phyloP scores from a whole-genome alignment of 306 rosid genomes.

The Lathyrus aphaca region DNA sequence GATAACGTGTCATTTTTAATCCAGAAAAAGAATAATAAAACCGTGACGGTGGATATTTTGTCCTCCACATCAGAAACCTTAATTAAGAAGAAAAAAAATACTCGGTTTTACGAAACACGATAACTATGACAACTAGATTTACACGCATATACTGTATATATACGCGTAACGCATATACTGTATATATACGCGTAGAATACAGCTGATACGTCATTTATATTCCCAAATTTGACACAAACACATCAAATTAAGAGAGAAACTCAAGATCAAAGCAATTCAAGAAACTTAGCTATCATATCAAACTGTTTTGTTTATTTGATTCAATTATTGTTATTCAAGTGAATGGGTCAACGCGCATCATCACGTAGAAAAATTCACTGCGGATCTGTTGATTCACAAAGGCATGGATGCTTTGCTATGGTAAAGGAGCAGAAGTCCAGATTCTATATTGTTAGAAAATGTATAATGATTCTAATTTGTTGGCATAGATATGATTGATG shows the following conservation, averaged over 20 bases:
- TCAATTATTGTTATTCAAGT: neutral
- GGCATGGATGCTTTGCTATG: slow-evolving; percentile 40
- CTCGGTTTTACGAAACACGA: slow-evolving; percentile 4
- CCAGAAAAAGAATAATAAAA: neutral
- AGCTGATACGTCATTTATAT: no score
- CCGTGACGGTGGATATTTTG: no score
- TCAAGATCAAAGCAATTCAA: slow-evolving; percentile 18
- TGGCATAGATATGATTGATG: slow-evolving; percentile 48
- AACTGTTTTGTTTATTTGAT: neutral
- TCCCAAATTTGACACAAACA: no score
- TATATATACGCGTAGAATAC: no score
- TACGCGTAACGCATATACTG: neutral
- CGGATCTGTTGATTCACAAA: slow-evolving; percentile 22
- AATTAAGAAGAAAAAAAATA: neutral
- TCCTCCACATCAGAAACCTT: neutral
- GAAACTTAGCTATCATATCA: neutral
- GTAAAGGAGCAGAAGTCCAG: slow-evolving; percentile 46
- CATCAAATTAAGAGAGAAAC: neutral
- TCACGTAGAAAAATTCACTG: slow-evolving; percentile 31
- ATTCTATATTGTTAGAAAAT: slow-evolving; percentile 51
- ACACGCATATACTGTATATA: slow-evolving; percentile 6
- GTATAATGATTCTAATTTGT: slow-evolving; percentile 42
- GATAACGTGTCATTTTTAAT: neutral
- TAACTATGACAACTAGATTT: neutral
- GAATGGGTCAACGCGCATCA: slow-evolving; percentile 48